Evolutionary conservation across 2,329 filamentous ascomycete species (phyloP).

Genomic region (Aureobasidium melanogenum): DNA sequence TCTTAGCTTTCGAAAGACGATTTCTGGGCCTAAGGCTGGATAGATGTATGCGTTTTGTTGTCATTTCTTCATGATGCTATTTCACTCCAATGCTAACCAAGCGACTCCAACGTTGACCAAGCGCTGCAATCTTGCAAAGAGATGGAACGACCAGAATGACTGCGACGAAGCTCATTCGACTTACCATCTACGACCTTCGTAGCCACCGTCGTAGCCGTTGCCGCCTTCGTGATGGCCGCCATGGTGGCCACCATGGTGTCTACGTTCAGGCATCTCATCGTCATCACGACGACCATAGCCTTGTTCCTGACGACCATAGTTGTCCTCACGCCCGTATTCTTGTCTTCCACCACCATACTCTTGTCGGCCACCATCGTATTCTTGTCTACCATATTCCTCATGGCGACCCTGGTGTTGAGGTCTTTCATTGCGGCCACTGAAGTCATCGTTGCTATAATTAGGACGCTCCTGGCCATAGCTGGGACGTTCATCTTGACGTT

Average conservation of each 20-base stretch:
- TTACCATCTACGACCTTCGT: slow-evolving; percentile 7
- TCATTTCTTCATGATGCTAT: not conserved
- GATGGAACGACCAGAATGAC: not conserved
- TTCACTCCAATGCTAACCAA: not conserved
- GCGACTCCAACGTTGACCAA: not conserved
- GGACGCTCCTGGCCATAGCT: slow-evolving; percentile 15
- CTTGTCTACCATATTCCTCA: slow-evolving; percentile 13
- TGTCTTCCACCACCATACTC: slow-evolving; percentile 12
- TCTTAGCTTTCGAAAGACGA: not conserved
- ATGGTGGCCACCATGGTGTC: not conserved
- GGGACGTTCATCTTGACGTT: slow-evolving; percentile 11
- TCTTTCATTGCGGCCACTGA: slow-evolving; percentile 3
- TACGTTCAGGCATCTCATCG: slow-evolving; percentile 6
- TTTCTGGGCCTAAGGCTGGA: not conserved
- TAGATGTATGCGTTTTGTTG: too few relatives aligned
- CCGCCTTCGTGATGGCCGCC: not conserved
- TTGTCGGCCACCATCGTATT: slow-evolving; percentile 14
- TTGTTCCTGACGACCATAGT: not conserved
- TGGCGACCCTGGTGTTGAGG: not conserved
- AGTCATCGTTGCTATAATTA: not conserved
- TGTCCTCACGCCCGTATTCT: slow-evolving; percentile 13
- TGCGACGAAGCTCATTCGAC: not conserved
- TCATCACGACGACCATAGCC: not conserved
- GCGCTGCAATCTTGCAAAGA: not conserved
- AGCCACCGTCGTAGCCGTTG: not conserved